These are phyloP conservation scores for Cyclocybe cylindracea DNA, from an alignment of 768 basidiomycete species.

Conservation along the genomic window DNA sequence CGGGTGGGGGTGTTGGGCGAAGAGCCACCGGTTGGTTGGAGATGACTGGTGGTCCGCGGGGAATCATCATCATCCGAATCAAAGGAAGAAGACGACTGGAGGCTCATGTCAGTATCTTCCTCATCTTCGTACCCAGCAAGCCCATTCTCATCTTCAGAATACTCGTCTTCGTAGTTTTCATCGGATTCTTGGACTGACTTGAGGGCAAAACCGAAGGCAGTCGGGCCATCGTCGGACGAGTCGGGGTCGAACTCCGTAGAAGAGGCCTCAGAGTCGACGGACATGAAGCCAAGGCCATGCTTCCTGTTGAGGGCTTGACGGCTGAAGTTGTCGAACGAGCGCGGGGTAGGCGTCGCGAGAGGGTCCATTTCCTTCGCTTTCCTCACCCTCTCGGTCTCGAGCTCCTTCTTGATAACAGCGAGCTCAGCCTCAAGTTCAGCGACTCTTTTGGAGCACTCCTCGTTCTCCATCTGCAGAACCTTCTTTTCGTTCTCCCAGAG, in stretches of 20 bases:
- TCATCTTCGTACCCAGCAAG: conserved; percentile 73
- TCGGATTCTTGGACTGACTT: conserved; percentile 52
- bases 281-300: conserved; percentile 54
- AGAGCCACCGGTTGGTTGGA: conserved; percentile 21
- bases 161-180: conserved; percentile 43
- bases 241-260: conserved; percentile 68
- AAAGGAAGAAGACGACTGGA: conserved; percentile 54
- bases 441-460: conserved; percentile 31
- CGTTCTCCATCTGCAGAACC: conserved; percentile 35
- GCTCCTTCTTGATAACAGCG: conserved; percentile 32
- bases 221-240: conserved; percentile 38
- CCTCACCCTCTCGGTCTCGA: conserved; percentile 27
- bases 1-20: conserved; percentile 27
- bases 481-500: conserved; percentile 25
- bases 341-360: conserved; percentile 49
- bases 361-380: conserved; percentile 29
- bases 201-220: conserved; percentile 43
- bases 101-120: conserved; percentile 53
- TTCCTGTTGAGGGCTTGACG: conserved; percentile 26
- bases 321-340: conserved; percentile 28
- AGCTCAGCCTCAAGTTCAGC: conserved; percentile 53
- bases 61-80: conserved; percentile 52
- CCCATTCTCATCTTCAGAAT: conserved; percentile 40
- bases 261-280: conserved; percentile 66
- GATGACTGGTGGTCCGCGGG: conserved; percentile 28